Evolutionary conservation across 2,329 filamentous ascomycete species (phyloP).

Genomic region (Laburnicola sp.): DNA sequence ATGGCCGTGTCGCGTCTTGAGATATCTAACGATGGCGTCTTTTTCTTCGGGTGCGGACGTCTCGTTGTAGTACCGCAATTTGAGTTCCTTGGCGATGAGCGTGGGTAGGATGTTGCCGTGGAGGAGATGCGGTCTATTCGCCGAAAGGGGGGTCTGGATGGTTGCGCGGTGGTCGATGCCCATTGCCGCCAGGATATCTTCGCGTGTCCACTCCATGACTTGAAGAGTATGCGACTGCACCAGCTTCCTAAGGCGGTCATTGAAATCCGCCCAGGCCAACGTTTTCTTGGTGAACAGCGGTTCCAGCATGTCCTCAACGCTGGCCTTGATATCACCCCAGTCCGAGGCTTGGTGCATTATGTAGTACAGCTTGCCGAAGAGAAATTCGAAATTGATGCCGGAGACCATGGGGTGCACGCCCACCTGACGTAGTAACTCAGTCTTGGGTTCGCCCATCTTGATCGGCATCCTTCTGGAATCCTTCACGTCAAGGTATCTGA

Average conservation of each 20-base stretch:
- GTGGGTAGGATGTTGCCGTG: constrained; percentile 19
- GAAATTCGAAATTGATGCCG: constrained; percentile 27
- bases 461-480: constrained; percentile 1
- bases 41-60: constrained; percentile 22
- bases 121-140: constrained; percentile 10
- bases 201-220: constrained; percentile 24
- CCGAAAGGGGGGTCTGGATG: constrained; percentile 11
- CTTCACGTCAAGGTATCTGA: constrained; percentile 12
- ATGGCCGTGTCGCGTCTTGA: constrained; percentile 22
- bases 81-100: constrained; percentile 27
- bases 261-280: constrained; percentile 21
- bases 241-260: constrained; percentile 22
- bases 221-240: constrained; percentile 21
- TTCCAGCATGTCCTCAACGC: constrained; percentile 19
- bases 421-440: constrained; percentile 17
- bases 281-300: constrained; percentile 16
- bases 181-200: constrained; percentile 30
- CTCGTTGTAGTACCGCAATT: constrained; percentile 21
- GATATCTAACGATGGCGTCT: constrained; percentile 21
- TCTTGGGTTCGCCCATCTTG: not conserved
- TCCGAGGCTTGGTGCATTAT: constrained; percentile 7
- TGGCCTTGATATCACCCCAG: constrained; percentile 4
- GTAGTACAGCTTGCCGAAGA: constrained; percentile 25
- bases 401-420: constrained; percentile 29
- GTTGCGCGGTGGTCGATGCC: constrained; percentile 19